Base-by-base conservation (phyloP, 2,329 filamentous ascomycete species). In the Tolypocladium tundrense region DNA sequence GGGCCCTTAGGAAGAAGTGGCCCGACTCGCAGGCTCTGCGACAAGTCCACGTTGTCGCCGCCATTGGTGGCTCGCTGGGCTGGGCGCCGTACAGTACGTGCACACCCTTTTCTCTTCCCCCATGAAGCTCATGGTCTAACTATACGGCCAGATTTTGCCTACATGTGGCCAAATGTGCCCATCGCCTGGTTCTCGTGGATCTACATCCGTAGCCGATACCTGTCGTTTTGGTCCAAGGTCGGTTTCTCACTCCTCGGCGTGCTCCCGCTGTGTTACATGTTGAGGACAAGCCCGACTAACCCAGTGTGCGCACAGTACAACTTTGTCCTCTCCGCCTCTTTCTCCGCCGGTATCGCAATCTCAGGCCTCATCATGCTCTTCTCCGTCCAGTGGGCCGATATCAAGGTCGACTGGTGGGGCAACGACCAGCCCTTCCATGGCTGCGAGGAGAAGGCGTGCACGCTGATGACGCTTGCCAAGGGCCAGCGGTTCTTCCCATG, bases 211-310 rank as follows among this genome's bases (percentile, higher is more conserved):
- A 66, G 66, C 27, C 70, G 77, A 13, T 77, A 74, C 62, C 70
- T 78, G 33, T 72, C 66, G 3, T 75, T 80, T 61, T 82, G 79
- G 78, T 73, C 75, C 58, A 79, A 79, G 71, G 72, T 73, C 64
- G 72, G 78, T 65, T 80, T 76, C 58, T 75, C 79, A 21, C 68
- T 79, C 2, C 77, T 77, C 1, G 75, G 27, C 45, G 16, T n/a
- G 6, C 8, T 33, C 16, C 31, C 13, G 31, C 27, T 35, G 24
- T 33, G 48, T n/a, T 33, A 8, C 27, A 10, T 6, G 19, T 9
- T 19, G 19, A 10, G 16, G 19, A n/a, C 13, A 4, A 21, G 21
- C 9, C 21, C 21, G 9, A 21, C 48, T 51, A 51, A 51, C 48
- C 19, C 6, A 9, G 45, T 19, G 27, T 16, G 4, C 19, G 9